Evolutionary conservation across 176 grass and related monocot genomes (phyloP).

Genomic region (Puya raimondii): DNA sequence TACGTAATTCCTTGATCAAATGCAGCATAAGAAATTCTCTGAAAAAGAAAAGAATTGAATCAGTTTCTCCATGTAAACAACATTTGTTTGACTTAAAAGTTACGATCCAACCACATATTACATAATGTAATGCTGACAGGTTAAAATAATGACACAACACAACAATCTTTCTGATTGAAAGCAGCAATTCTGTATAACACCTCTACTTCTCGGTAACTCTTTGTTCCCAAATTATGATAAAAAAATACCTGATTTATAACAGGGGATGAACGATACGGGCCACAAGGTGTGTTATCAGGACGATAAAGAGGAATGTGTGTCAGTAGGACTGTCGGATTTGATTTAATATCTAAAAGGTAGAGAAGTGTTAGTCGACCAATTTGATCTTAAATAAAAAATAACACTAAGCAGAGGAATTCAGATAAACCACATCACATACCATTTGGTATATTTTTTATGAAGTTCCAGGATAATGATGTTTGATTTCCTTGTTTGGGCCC

Average conservation of each 20-base stretch:
- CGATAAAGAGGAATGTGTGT: slow-evolving; percentile 94
- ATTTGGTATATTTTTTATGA: slow-evolving; percentile 52
- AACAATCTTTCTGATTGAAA: no score
- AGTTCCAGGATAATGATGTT: slow-evolving; percentile 79
- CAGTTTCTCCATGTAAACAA: slow-evolving; percentile 16
- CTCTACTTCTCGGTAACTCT: no score
- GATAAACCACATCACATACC: slow-evolving; percentile 31
- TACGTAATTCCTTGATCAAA: slow-evolving; percentile 58
- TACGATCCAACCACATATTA: no score
- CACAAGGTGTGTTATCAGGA: slow-evolving; percentile 62
- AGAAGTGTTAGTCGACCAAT: slow-evolving; percentile 2
- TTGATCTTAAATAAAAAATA: background rate
- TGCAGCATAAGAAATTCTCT: slow-evolving; percentile 62
- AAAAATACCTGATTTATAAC: slow-evolving; percentile 79
- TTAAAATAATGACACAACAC: no score
- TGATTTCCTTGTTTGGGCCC: slow-evolving; percentile 62
- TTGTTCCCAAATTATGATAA: background rate
- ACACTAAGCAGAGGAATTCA: background rate
- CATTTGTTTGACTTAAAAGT: background rate
- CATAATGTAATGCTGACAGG: no score
- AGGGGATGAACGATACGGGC: slow-evolving; percentile 73
- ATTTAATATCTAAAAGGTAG: slow-evolving; percentile 39
- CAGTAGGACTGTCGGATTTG: slow-evolving; percentile 72
- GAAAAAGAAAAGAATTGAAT: slow-evolving; percentile 34
- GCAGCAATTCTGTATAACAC: no score